Conservation (phyloP, 176 grass and related monocot species). For the Oryza meyeriana region DNA sequence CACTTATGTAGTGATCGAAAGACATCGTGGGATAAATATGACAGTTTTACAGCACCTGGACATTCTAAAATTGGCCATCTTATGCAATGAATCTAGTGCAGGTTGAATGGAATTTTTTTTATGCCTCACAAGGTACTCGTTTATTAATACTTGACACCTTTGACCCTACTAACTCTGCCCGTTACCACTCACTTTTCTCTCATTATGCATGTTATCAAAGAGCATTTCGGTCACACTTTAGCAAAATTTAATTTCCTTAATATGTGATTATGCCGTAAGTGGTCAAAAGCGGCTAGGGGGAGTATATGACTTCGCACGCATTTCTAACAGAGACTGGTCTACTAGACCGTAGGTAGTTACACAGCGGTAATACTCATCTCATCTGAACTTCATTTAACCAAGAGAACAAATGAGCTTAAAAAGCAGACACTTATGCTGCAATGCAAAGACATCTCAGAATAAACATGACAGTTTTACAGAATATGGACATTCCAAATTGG, state of each 20-base stretch:
- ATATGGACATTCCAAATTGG: too few species aligned
- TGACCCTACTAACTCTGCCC: background rate
- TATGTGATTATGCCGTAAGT: too few species aligned
- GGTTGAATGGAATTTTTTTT: background rate
- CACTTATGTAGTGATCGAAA: background rate
- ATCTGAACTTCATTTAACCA: too few species aligned
- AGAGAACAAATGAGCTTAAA: too few species aligned
- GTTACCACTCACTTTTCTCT: background rate
- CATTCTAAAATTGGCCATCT: background rate
- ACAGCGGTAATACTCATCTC: too few species aligned
- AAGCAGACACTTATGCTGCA: too few species aligned
- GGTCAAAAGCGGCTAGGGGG: too few species aligned
- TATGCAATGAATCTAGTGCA: background rate
- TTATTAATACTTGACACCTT: background rate
- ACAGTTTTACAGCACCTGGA: background rate
- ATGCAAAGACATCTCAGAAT: too few species aligned
- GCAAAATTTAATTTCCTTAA: background rate
- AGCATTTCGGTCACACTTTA: background rate
- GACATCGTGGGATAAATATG: background rate
- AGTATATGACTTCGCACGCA: too few species aligned
- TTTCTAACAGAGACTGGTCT: background rate
- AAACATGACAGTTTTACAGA: too few species aligned
- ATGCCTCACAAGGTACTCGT: background rate
- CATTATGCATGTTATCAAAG: background rate
- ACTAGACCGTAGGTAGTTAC: too few species aligned